Conservation (phyloP, 2,329 filamentous ascomycete genomes). For the Aspergillus pseudonomiae region DNA sequence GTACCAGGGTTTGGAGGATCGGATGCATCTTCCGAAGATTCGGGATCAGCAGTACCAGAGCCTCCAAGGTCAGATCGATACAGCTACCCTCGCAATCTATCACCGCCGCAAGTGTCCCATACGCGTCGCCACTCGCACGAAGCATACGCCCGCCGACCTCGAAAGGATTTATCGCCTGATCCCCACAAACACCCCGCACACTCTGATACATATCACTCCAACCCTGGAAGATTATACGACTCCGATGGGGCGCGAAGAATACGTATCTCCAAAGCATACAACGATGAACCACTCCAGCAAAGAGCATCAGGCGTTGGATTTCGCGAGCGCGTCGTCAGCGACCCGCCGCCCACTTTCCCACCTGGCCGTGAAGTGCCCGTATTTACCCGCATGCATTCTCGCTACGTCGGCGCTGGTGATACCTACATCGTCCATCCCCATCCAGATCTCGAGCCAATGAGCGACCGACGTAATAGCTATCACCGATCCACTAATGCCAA, state of each 20-base stretch:
- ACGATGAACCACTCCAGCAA: conserved; percentile 20
- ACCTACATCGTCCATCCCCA: conserved; percentile 24
- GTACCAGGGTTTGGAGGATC: conserved; percentile 27
- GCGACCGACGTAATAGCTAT: conserved; percentile 31
- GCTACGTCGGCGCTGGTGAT: conserved; percentile 18
- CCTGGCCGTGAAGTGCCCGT: conserved; percentile 14
- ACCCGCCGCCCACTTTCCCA: conserved; percentile 13
- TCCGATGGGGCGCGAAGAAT: conserved; percentile 22
- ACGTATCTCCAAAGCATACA: conserved; percentile 14
- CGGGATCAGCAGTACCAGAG: conserved; percentile 17
- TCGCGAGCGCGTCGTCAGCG: conserved; percentile 22
- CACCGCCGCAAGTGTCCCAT: conserved; percentile 27
- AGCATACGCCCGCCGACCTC: conserved; percentile 34
- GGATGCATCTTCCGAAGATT: conserved; percentile 34
- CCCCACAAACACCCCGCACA: conserved; percentile 14
- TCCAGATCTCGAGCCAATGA: conserved; percentile 26
- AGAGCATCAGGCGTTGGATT: conserved; percentile 13
- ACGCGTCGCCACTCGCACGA: conserved; percentile 43
- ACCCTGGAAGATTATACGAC: conserved; percentile 19
- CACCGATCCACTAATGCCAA: conserved; percentile 20
- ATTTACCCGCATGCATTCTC: conserved; percentile 19
- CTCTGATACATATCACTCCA: conserved; percentile 12
- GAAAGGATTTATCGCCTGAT: conserved; percentile 33
- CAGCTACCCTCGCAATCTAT: conserved; percentile 29
- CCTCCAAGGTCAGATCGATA: conserved; percentile 19